phyloP scores from a whole-genome alignment of 179 eudicot species.

The Beta corolliflora region DNA sequence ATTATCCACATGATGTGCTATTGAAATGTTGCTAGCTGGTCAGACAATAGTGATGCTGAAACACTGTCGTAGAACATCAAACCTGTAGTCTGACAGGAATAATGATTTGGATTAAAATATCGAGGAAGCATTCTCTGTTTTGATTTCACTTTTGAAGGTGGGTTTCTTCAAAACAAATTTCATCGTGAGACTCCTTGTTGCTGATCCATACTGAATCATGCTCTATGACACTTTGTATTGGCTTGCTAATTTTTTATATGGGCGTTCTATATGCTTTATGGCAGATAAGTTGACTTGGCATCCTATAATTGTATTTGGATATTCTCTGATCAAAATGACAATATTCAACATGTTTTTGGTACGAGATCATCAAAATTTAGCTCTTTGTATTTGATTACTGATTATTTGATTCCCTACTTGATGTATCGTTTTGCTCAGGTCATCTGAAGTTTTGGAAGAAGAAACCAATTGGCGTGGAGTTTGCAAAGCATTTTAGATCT shows the following conservation, averaged over 20 bases:
- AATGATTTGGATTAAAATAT: not conserved
- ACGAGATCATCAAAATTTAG: not conserved
- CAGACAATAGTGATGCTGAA: not conserved
- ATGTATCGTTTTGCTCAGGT: slow-evolving; percentile 42
- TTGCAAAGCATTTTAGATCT: slow-evolving; percentile 94
- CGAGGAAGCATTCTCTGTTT: not conserved
- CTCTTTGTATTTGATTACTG: not conserved
- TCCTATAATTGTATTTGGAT: not conserved
- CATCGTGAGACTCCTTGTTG: not conserved
- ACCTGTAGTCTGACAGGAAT: too few species aligned
- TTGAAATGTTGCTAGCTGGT: not conserved
- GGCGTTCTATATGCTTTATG: not conserved
- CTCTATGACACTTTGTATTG: not conserved
- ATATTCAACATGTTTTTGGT: not conserved
- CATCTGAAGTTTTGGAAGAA: slow-evolving; percentile 99
- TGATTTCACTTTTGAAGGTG: not conserved
- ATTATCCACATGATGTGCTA: not conserved
- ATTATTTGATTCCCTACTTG: not conserved
- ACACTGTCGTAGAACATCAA: not conserved
- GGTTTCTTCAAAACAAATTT: not conserved
- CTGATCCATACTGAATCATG: not conserved
- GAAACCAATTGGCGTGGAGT: slow-evolving; percentile 81
- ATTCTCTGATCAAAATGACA: not conserved
- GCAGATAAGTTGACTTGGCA: not conserved
- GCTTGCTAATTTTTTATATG: not conserved